Base-by-base conservation (phyloP, 2,329 filamentous ascomycete genomes). In the Hymenoscyphus salicellus region DNA sequence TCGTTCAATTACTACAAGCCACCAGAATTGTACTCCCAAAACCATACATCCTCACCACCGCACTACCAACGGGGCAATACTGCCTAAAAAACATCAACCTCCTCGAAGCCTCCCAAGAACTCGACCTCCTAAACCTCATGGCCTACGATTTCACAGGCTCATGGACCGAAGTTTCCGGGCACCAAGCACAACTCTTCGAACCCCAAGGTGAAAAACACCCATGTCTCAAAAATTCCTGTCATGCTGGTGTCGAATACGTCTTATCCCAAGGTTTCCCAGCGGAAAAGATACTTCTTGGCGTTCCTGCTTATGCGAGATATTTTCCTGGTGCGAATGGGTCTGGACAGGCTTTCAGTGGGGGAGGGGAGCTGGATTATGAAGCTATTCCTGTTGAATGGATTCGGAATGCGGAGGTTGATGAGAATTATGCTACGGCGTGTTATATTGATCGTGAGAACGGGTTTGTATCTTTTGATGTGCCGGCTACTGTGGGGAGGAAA, bases 51-150 rank as follows among this genome's bases (percentile, higher is more conserved):
- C 36, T 60, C 17, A 20, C 41, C 23, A 49, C 58, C n/a, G 58
- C 58, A 23, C 32, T 60, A 14, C 58, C 58, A 17, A 49, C 33
- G 1, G 58, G 58, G 7, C 16, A 49, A 11, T 60, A 60, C 58
- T 60, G 58, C 20, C 23, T 60, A 2, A 60, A 49, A 38, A 60
- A 60, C 26, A 60, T 49, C 38, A 49, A 49, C 20, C 41, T 60
- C 3, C 26, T 30, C n/a, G 58, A 43, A 16, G 41, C 58, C 43
- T 36, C 36, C 5, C 11, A 4, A 32, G 38, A 60, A 30, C 38
- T 60, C 8, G 38, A 49, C 38, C 30, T 60, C 26, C 38, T 60
- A 10, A 60, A 60, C 11, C 58, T 60, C 58, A 60, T 60, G 58
- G 38, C 36, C n/a, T 60, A 60, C 26, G 58, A 60, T 16, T 60